Evolutionary conservation across 2,329 filamentous ascomycete genomes (phyloP).

Genomic region (Penicillium sclerotigenum): DNA sequence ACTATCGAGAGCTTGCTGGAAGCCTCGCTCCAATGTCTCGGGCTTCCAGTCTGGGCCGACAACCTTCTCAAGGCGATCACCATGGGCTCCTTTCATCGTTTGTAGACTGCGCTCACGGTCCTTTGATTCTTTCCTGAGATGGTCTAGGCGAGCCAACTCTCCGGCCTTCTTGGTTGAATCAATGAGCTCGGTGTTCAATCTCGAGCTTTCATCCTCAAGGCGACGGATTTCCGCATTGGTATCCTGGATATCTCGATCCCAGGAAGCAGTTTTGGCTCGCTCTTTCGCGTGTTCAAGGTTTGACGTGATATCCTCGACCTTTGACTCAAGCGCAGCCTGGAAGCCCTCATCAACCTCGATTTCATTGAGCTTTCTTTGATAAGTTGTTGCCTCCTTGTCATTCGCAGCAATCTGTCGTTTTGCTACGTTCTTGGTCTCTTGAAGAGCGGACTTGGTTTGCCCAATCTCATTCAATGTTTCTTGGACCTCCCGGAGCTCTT

Average conservation of each 20-base stretch:
- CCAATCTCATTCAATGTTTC: constrained; percentile 69
- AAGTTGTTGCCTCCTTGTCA: constrained; percentile 63
- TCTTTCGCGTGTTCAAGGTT: constrained; percentile 61
- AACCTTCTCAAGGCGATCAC: constrained; percentile 63
- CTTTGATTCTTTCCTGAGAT: constrained; percentile 74
- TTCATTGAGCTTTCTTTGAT: constrained; percentile 67
- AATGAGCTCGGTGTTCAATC: constrained; percentile 73
- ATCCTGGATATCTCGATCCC: constrained; percentile 67
- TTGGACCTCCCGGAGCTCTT: constrained; percentile 73
- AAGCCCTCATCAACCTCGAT: constrained; percentile 83
- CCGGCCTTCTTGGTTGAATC: constrained; percentile 77
- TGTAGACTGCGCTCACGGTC: constrained; percentile 72
- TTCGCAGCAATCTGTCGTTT: constrained; percentile 70
- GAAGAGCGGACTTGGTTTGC: constrained; percentile 67
- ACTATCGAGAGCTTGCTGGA: constrained; percentile 60
- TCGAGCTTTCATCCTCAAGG: constrained; percentile 69
- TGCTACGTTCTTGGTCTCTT: constrained; percentile 70
- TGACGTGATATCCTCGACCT: constrained; percentile 65
- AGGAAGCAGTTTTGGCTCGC: constrained; percentile 62
- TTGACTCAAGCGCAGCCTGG: constrained; percentile 71
- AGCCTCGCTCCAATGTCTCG: constrained; percentile 66
- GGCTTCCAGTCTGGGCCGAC: constrained; percentile 67
- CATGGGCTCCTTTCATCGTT: constrained; percentile 73
- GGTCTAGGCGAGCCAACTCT: constrained; percentile 79
- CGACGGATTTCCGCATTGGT: constrained; percentile 64